Evolutionary conservation across 2,329 filamentous ascomycete species (phyloP).

Genomic region (Cladosporium oxysporum): DNA sequence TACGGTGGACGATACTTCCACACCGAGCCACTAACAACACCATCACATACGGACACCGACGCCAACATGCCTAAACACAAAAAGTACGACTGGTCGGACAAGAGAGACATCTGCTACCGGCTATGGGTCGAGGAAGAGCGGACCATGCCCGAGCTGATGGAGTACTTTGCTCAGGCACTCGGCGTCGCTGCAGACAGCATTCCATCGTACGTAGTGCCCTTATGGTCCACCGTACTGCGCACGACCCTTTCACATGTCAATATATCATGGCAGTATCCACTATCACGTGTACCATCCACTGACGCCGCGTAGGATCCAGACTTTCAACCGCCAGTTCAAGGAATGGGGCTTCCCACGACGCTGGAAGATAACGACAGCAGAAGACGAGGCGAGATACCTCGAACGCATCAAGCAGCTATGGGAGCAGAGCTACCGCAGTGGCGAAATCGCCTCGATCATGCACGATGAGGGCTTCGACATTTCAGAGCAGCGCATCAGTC

Average conservation of each 20-base stretch:
- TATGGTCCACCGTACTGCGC: conserved; percentile 3
- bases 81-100: conserved; percentile 66
- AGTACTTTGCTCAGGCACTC: conserved; percentile 59
- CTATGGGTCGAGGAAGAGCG: conserved; percentile 77
- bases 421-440: conserved; percentile 71
- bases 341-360: conserved; percentile 70
- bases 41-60: neutral
- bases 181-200: conserved; percentile 53
- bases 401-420: conserved; percentile 74
- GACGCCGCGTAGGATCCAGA: conserved; percentile 8
- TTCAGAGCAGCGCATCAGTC: conserved; percentile 50
- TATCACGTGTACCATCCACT: neutral
- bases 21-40: neutral
- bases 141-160: conserved; percentile 72
- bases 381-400: conserved; percentile 68
- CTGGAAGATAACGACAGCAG: conserved; percentile 69
- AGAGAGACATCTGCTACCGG: conserved; percentile 64
- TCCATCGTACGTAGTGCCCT: conserved; percentile 59
- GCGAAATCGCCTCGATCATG: conserved; percentile 71
- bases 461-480: conserved; percentile 73
- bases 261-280: neutral
- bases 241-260: conserved; percentile 12
- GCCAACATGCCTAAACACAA: conserved; percentile 36
- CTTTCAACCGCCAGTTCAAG: conserved; percentile 36
- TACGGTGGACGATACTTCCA: conserved; percentile 14